These are phyloP conservation scores for Fusarium sp. DNA, from an alignment of 2,329 filamentous ascomycete genomes.

Conservation along the genomic window DNA sequence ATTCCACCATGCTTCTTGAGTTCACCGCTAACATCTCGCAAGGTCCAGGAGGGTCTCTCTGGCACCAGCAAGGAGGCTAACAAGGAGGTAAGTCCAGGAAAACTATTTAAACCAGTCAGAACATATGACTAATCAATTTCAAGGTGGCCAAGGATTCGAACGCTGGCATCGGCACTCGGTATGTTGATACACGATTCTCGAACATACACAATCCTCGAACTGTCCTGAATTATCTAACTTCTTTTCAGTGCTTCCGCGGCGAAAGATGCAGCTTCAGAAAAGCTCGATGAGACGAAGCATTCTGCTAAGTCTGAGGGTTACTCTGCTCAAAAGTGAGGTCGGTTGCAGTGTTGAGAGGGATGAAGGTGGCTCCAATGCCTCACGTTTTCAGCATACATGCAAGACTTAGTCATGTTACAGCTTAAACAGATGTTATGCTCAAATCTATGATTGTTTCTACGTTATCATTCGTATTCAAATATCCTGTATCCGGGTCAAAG, in stretches of 20 bases:
- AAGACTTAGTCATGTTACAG: neutral
- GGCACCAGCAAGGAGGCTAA: constrained; percentile 74
- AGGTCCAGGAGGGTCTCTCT: constrained; percentile 64
- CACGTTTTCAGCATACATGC: neutral
- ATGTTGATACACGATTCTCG: neutral
- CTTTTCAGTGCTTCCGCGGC: neutral
- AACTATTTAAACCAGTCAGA: too few species aligned
- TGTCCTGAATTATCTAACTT: neutral
- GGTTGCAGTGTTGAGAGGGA: neutral
- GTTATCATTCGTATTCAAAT: neutral
- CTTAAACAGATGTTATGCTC: neutral
- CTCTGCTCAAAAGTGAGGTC: neutral
- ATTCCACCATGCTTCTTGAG: neutral
- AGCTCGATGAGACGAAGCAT: neutral
- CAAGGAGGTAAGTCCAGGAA: constrained; percentile 61
- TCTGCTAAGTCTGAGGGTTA: neutral
- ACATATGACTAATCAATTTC: neutral
- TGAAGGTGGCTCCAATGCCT: neutral
- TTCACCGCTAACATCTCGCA: constrained; percentile 50
- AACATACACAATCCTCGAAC: neutral
- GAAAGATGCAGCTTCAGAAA: neutral
- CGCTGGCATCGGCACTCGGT: neutral
- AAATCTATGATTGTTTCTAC: neutral
- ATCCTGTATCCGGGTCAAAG: neutral
- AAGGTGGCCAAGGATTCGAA: neutral